Conservation (phyloP, 495 filamentous ascomycete genomes). For the Penicillium goetzii region DNA sequence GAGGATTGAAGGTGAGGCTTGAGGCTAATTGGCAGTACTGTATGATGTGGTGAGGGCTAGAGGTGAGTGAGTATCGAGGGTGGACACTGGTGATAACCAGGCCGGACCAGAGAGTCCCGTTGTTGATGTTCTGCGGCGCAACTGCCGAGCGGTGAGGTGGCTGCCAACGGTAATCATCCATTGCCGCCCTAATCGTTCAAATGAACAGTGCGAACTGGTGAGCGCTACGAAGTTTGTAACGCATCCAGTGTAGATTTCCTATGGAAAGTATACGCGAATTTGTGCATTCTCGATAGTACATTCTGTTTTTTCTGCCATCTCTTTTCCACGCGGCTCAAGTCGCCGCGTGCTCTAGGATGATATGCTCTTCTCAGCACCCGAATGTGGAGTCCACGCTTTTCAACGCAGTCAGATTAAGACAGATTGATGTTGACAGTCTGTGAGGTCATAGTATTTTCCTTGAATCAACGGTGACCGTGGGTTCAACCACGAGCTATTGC, state of each 20-base stretch:
- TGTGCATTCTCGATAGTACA: too few species aligned
- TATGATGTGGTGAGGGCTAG: neutral
- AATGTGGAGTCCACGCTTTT: constrained; percentile 3
- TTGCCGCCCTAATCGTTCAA: neutral
- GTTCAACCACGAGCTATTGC: neutral
- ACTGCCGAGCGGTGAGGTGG: constrained; percentile 1
- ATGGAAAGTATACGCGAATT: neutral
- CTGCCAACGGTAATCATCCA: constrained; percentile 2
- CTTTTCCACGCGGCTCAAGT: neutral
- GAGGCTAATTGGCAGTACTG: neutral
- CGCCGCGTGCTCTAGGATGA: constrained; percentile 2
- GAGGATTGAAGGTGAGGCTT: neutral
- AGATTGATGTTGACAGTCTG: constrained; percentile 5
- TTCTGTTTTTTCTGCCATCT: too few species aligned
- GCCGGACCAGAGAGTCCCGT: neutral
- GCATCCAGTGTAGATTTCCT: neutral
- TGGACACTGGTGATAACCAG: constrained; percentile 1
- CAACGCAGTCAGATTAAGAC: constrained; percentile 6
- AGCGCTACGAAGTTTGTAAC: constrained; percentile 1
- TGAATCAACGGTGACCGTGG: neutral
- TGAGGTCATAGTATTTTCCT: constrained; percentile 5
- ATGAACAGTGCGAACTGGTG: neutral
- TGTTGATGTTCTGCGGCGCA: constrained; percentile 6
- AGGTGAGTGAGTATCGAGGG: neutral
- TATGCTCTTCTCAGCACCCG: neutral